phyloP scores from a whole-genome alignment of 257 asterid genomes.

The Capsicum chinense region DNA sequence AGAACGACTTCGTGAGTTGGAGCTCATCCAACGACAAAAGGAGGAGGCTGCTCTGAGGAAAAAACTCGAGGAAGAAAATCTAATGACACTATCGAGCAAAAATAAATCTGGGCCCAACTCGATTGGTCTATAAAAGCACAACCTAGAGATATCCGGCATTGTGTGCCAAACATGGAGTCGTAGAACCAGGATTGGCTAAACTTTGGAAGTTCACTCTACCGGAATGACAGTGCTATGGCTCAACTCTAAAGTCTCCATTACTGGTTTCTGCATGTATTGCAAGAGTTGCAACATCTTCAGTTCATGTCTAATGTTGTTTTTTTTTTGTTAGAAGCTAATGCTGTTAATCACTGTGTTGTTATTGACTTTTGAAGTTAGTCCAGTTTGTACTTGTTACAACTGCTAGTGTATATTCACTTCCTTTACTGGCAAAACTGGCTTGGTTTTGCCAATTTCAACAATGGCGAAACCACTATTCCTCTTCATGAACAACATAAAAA shows the following conservation, averaged over 20 bases:
- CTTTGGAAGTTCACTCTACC: background rate
- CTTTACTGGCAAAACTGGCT: too few species aligned
- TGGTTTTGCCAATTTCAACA: too few species aligned
- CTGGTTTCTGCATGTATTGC: background rate
- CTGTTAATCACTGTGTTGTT: background rate
- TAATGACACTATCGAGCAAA: constrained; percentile 42
- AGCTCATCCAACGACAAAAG: constrained; percentile 83
- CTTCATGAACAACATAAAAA: too few species aligned
- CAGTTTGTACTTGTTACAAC: too few species aligned
- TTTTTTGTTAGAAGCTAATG: background rate
- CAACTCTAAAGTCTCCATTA: constrained; percentile 15
- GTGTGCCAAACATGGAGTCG: background rate
- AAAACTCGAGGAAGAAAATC: constrained; percentile 67
- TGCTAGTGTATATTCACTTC: too few species aligned
- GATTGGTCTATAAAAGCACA: constrained; percentile 44
- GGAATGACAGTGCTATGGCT: constrained; percentile 10
- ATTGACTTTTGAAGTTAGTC: background rate
- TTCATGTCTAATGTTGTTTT: background rate
- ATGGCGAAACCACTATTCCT: too few species aligned
- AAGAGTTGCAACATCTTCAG: background rate
- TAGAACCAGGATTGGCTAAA: background rate
- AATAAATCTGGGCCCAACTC: constrained; percentile 56
- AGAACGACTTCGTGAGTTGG: constrained; percentile 81
- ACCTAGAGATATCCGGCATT: background rate
- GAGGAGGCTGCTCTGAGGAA: constrained; percentile 83